Base-by-base conservation (phyloP, 1,139 yeast genomes). In the Kodamaea alishanica region DNA sequence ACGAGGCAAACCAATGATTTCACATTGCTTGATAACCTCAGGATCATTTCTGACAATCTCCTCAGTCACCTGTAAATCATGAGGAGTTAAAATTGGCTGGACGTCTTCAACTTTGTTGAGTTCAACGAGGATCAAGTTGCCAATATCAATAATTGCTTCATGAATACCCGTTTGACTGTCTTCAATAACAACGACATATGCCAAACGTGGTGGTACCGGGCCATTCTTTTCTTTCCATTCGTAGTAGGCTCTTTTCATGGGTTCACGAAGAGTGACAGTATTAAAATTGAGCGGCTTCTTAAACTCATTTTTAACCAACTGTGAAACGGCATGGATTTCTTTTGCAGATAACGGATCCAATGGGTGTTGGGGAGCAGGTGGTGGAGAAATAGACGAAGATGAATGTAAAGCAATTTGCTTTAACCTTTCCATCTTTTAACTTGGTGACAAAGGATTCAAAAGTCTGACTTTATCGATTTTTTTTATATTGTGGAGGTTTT, bases 31-130 rank as follows among this genome's bases (percentile, higher is more conserved):
- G 50, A 82, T 80, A 46, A 84, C 92, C 30, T 64, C 66, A 27
- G 89, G 85, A 56, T 84, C 88, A 6, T 55, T 63, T 63, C 92
- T 75, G 48, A 84, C 74, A 47, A 81, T 73, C 4, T 63, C 76
- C 64, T 84, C 92, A 41, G 87, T 80, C 33, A 60, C 56, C 51
- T 71, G 75, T 49, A 84, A 70, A 59, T 83, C 92, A 50, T 71
- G 79, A 33, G 84, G 81, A 34, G 90, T 81, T 56, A 84, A 70
- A 45, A 82, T 83, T 45, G 92, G 92, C 63, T 81, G 89, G 40
- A 75, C 82, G 29, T 82, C 84, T 41, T 74, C 77, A 33, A 75
- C 61, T 40, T 70, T 63, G 48, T 72, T 69, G 48, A 76, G 63
- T 39, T 71, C 70, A 33, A 75, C 58, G 33, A 84, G 64, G 34